Evolutionary conservation across 345 rosid genomes (phyloP).

Genomic region (Populus pruinosa): DNA sequence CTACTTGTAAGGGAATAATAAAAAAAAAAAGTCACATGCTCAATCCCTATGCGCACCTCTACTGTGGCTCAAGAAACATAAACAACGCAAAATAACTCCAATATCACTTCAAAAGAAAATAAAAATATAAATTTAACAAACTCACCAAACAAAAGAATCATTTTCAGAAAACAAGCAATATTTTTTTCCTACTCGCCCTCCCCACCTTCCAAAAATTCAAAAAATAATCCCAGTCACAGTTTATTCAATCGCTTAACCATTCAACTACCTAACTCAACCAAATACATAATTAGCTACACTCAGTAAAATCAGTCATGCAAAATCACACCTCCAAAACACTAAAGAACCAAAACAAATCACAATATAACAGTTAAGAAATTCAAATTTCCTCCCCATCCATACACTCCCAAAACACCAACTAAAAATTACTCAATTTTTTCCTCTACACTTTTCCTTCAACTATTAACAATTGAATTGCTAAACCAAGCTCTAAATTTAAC

Average conservation of each 20-base stretch:
- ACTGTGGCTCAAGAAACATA: not conserved
- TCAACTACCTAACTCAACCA: not conserved
- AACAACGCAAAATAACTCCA: not conserved
- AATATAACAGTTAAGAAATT: too few relatives aligned
- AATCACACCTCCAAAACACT: too few relatives aligned
- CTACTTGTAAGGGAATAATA: too few relatives aligned
- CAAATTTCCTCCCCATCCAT: not conserved
- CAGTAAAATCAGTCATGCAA: not conserved
- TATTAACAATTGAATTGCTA: not conserved
- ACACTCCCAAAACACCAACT: not conserved
- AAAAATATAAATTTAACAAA: not conserved
- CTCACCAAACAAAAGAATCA: not conserved
- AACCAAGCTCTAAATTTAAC: not conserved
- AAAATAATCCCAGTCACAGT: not conserved
- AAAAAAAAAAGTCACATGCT: not conserved
- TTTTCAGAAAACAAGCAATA: not conserved
- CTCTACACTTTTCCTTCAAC: not conserved
- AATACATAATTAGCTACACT: not conserved
- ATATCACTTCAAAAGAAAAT: not conserved
- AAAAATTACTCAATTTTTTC: not conserved
- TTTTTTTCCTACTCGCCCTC: not conserved
- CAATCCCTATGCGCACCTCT: not conserved
- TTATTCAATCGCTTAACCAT: not conserved
- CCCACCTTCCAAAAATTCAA: not conserved
- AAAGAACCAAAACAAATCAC: not conserved